phyloP scores from a whole-genome alignment of 345 rosid species.

The Dipteronia sinensis region DNA sequence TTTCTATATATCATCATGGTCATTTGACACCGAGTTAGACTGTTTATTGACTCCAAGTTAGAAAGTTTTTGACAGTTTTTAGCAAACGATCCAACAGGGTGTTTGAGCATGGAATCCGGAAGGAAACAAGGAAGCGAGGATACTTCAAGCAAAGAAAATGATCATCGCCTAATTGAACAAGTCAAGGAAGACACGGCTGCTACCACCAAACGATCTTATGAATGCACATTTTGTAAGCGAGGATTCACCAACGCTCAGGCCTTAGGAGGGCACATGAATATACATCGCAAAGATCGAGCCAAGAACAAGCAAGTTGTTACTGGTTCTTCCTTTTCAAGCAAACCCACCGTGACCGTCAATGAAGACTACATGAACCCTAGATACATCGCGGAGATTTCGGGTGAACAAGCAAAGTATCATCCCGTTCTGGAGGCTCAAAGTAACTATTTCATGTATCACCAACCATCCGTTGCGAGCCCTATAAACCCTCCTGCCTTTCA shows the following conservation, averaged over 20 bases:
- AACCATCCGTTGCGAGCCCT: slow-evolving; percentile 26
- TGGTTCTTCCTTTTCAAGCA: slow-evolving; percentile 15
- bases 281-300: slow-evolving; percentile 67
- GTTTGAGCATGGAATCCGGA: slow-evolving; percentile 31
- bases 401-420: slow-evolving; percentile 17
- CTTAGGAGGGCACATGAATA: slow-evolving; percentile 89
- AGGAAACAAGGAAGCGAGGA: slow-evolving; percentile 33
- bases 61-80: background rate
- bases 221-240: slow-evolving; percentile 74
- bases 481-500: slow-evolving; percentile 6
- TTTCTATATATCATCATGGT: background rate
- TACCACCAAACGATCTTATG: slow-evolving; percentile 45
- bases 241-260: slow-evolving; percentile 95
- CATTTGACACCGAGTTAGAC: background rate
- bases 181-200: slow-evolving; percentile 27
- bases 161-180: slow-evolving; percentile 23
- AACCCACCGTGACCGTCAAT: background rate
- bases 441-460: slow-evolving; percentile 30
- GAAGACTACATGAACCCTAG: slow-evolving; percentile 34
- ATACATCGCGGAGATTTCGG: slow-evolving; percentile 11
- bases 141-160: slow-evolving; percentile 37
- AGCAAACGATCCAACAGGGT: background rate
- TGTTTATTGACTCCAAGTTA: background rate
- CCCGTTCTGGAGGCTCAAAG: slow-evolving; percentile 30
- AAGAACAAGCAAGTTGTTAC: slow-evolving; percentile 33